phyloP scores from a whole-genome alignment of 2,329 filamentous ascomycete genomes.

The Fusarium clavum region DNA sequence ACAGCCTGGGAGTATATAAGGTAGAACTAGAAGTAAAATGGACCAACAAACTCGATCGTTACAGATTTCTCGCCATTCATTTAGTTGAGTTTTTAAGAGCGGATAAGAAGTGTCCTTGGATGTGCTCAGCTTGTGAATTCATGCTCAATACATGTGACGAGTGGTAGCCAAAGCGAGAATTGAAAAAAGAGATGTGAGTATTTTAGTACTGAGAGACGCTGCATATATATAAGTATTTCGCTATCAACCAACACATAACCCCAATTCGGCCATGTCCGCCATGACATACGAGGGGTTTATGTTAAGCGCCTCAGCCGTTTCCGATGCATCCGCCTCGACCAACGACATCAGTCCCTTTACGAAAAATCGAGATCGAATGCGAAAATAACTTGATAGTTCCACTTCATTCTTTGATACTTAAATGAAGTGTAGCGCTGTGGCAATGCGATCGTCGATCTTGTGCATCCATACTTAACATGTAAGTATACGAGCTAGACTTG shows the following conservation, averaged over 20 bases:
- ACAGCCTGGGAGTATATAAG: constrained; percentile 17
- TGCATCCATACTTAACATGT: not conserved
- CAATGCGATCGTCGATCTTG: constrained; percentile 1
- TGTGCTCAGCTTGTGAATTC: not conserved
- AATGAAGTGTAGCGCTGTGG: constrained; percentile 11
- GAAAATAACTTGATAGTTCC: constrained; percentile 21
- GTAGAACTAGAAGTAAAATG: constrained; percentile 6
- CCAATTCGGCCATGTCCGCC: not conserved
- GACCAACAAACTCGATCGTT: not conserved
- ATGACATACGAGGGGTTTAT: constrained; percentile 27
- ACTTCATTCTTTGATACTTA: constrained; percentile 3
- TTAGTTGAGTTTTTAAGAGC: not conserved
- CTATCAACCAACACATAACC: not conserved
- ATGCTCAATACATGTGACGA: not conserved
- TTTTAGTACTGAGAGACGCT: not conserved
- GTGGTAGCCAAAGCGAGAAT: not conserved
- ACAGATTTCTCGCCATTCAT: no score
- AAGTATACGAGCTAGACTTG: not conserved
- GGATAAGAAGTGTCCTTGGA: not conserved
- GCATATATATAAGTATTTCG: not conserved
- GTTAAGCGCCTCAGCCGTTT: constrained; percentile 2
- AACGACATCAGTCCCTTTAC: constrained; percentile 14
- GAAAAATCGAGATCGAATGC: constrained; percentile 21
- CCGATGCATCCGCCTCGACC: constrained; percentile 16
- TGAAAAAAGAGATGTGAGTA: not conserved